phyloP scores from a whole-genome alignment of 176 grass and related monocot species.

The Paspalum notatum region DNA sequence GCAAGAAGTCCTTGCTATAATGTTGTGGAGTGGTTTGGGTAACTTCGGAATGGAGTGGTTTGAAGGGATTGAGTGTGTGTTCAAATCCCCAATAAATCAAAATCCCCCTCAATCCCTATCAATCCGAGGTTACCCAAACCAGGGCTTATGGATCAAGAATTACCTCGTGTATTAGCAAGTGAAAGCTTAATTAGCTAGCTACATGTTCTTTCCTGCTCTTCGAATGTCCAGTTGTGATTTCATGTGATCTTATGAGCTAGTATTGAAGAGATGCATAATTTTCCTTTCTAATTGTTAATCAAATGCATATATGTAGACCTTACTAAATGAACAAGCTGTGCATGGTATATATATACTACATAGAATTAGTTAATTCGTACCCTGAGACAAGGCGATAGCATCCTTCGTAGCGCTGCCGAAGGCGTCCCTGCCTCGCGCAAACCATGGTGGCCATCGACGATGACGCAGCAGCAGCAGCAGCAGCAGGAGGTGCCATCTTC shows the following conservation, averaged over 20 bases:
- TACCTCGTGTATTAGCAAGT: neutral
- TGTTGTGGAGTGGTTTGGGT: too few relatives aligned
- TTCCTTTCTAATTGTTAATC: neutral
- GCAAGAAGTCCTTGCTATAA: neutral
- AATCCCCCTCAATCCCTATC: too few relatives aligned
- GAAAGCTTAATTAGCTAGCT: neutral
- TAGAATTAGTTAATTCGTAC: conserved; percentile 10
- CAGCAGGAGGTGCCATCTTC: conserved; percentile 30
- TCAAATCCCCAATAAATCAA: too few relatives aligned
- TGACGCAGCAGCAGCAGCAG: neutral
- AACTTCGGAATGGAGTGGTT: too few relatives aligned
- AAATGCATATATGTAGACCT: neutral
- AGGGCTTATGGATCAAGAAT: neutral
- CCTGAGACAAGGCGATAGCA: conserved; percentile 69
- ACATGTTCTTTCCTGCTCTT: neutral
- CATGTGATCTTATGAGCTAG: conserved; percentile 1
- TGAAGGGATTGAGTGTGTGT: too few relatives aligned
- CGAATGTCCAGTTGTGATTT: conserved; percentile 29
- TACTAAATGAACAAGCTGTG: neutral
- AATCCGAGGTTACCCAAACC: too few relatives aligned
- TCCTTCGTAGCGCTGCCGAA: conserved; percentile 62
- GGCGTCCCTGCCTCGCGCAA: conserved; percentile 51
- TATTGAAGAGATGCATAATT: neutral
- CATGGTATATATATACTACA: neutral
- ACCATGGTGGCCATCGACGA: neutral